A percentile compares a stretch with the other conserved stretches of the same genome.
phyloP scores from a whole-genome alignment of 495 filamentous ascomycete genomes.

The Penicillium argentinense region DNA sequence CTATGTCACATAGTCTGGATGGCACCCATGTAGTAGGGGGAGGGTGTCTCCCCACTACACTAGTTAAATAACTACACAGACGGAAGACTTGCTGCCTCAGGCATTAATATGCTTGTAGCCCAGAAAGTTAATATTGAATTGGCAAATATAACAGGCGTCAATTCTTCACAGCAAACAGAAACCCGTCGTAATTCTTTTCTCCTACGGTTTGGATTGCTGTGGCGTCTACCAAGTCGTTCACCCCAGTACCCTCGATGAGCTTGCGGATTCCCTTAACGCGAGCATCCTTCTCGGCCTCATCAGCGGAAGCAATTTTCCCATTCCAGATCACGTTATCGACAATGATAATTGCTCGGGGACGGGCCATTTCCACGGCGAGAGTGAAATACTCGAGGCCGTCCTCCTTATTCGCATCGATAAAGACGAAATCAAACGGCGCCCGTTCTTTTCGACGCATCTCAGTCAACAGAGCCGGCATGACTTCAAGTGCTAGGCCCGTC shows the following conservation, averaged over 20 bases:
- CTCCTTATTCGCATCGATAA: slow-evolving; percentile 6
- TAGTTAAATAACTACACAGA: too few species aligned
- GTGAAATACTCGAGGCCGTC: slow-evolving; percentile 1
- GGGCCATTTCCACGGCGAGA: background rate
- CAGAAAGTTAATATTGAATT: too few species aligned
- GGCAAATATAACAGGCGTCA: too few species aligned
- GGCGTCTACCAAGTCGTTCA: background rate
- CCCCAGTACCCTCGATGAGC: background rate
- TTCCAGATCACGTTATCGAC: background rate
- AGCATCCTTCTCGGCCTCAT: background rate
- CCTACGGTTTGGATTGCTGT: background rate
- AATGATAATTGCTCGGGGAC: background rate
- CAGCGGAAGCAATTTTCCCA: slow-evolving; percentile 1
- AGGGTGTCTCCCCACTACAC: too few species aligned
- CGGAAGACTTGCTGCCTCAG: too few species aligned
- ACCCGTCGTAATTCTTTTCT: background rate
- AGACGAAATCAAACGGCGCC: background rate
- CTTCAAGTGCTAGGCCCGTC: background rate
- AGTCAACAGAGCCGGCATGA: background rate
- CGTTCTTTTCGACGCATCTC: background rate
- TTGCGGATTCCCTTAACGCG: background rate
- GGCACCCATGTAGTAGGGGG: too few species aligned
- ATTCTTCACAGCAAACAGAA: background rate
- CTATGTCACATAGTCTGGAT: too few species aligned
- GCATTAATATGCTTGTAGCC: too few species aligned